Evolutionary conservation across 2,329 filamentous ascomycete species (phyloP).

Genomic region (Ascochyta pisi): DNA sequence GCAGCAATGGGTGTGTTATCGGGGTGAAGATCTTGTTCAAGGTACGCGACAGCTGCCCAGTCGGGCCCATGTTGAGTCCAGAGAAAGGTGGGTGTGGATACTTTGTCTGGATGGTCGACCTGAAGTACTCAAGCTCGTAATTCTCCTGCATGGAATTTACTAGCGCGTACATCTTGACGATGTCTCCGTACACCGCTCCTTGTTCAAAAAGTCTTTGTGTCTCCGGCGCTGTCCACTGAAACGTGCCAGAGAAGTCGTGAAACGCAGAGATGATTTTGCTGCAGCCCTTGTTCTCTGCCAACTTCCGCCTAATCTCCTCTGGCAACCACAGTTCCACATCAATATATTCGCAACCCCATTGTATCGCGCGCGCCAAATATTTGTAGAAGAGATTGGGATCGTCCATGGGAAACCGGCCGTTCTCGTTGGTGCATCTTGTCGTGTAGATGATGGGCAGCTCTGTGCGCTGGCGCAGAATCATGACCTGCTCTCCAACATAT

Average conservation of each 20-base stretch:
- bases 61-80: conserved; percentile 85
- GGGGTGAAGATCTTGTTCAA: conserved; percentile 87
- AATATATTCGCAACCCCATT: conserved; percentile 90
- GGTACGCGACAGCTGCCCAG: conserved; percentile 83
- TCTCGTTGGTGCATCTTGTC: conserved; percentile 80
- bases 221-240: conserved; percentile 79
- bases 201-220: conserved; percentile 75
- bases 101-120: conserved; percentile 74
- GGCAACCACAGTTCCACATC: conserved; percentile 90
- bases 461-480: conserved; percentile 81
- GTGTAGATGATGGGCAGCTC: conserved; percentile 92
- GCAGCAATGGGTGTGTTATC: conserved; percentile 83
- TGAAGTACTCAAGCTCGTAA: conserved; percentile 89
- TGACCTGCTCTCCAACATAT: conserved; percentile 86
- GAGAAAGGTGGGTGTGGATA: conserved; percentile 78
- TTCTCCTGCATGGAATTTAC: conserved; percentile 84
- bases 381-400: conserved; percentile 76
- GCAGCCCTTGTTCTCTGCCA: conserved; percentile 75
- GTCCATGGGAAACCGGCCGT: conserved; percentile 85
- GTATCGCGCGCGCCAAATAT: conserved; percentile 82
- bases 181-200: conserved; percentile 77
- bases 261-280: conserved; percentile 92
- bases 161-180: conserved; percentile 90
- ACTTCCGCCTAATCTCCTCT: conserved; percentile 71
- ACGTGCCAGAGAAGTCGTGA: conserved; percentile 84